Conservation (phyloP, 2,329 filamentous ascomycete genomes). For the Pseudogymnoascus sp. region DNA sequence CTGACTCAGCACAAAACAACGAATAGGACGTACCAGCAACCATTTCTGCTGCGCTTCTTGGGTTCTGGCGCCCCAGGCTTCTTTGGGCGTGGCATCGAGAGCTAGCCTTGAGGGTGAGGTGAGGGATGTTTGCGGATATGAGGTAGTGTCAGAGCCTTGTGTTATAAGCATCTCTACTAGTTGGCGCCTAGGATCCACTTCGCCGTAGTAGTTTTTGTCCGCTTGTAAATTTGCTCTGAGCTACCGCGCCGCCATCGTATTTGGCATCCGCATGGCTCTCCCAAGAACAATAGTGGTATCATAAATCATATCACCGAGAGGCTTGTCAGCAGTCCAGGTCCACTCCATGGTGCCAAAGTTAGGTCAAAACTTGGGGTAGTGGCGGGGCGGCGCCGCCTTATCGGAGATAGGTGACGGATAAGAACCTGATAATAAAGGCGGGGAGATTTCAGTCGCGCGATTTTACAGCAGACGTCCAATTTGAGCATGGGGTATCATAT, state of each 20-base stretch:
- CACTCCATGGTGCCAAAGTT: constrained; percentile 3
- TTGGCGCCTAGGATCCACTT: constrained; percentile 1
- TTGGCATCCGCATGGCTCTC: background rate
- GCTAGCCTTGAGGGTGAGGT: background rate
- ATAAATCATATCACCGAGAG: constrained; percentile 3
- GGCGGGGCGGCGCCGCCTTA: background rate
- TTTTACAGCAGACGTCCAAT: background rate
- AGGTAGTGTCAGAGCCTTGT: background rate
- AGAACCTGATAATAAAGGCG: background rate
- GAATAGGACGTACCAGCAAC: constrained; percentile 51
- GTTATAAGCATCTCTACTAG: background rate
- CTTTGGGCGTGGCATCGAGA: constrained; percentile 57
- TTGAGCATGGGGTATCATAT: constrained; percentile 3
- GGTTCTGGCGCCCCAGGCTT: constrained; percentile 55
- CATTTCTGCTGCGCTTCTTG: constrained; percentile 60
- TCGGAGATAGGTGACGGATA: background rate
- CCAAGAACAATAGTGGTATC: background rate
- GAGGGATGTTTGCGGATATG: background rate
- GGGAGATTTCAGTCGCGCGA: background rate
- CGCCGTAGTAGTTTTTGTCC: background rate
- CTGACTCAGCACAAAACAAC: constrained; percentile 1
- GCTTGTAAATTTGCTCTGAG: background rate
- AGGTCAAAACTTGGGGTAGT: background rate
- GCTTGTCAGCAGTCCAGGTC: background rate
- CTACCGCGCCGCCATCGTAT: background rate